These are phyloP conservation scores for Platanus orientalis DNA, from an alignment of 164 flowering plant genomes.

Conservation along the genomic window DNA sequence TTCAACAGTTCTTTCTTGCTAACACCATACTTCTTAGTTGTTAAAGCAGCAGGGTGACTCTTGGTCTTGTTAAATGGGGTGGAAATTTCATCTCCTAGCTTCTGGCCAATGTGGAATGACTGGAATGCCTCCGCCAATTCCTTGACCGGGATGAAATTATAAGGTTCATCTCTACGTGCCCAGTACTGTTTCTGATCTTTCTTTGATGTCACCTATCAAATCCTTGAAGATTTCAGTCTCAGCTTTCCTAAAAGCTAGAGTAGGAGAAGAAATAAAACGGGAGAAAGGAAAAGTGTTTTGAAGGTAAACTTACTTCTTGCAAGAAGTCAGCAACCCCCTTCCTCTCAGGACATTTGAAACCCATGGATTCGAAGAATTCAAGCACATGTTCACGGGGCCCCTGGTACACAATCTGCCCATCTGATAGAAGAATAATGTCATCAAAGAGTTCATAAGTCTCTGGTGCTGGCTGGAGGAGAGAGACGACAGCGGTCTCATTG, in stretches of 20 bases:
- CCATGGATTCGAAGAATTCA: constrained; percentile 29
- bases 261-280: background rate
- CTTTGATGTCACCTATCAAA: constrained; percentile 28
- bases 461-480: constrained; percentile 42
- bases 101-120: constrained; percentile 28
- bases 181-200: constrained; percentile 36
- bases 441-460: constrained; percentile 41
- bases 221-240: background rate
- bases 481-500: constrained; percentile 19
- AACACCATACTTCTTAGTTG: constrained; percentile 42
- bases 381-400: constrained; percentile 28
- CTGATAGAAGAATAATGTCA: constrained; percentile 35
- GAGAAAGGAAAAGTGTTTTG: background rate
- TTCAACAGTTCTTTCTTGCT: constrained; percentile 38
- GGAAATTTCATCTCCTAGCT: constrained; percentile 19
- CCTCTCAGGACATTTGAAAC: constrained; percentile 38
- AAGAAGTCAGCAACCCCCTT: constrained; percentile 40
- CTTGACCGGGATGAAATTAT: constrained; percentile 22
- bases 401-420: constrained; percentile 33
- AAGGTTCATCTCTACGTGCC: constrained; percentile 22
- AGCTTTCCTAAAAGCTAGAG: background rate
- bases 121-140: constrained; percentile 31
- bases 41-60: constrained; percentile 52
- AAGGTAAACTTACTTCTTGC: constrained; percentile 28
- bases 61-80: constrained; percentile 39